Percentiles rank a stretch among this genome's conserved stretches.
These are phyloP conservation scores for Suhomyces sp. DNA, from an alignment of 805 yeast genomes.

Conservation along the genomic window DNA sequence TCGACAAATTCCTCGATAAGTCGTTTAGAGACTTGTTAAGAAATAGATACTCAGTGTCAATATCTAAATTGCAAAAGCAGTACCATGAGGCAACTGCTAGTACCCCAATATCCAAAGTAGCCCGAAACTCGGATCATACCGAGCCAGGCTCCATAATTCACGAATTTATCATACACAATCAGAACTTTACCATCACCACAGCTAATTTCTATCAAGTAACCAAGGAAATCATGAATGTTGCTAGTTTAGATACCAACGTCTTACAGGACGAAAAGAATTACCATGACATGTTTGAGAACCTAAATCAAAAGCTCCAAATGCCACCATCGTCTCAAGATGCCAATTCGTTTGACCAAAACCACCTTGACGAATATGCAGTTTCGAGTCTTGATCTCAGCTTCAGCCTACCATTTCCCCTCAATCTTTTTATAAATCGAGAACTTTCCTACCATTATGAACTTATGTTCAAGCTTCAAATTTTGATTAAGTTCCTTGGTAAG, in stretches of 20 bases:
- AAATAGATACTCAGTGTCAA: constrained; percentile 29
- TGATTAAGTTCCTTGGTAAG: constrained; percentile 60
- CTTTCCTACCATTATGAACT: constrained; percentile 76
- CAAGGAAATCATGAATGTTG: constrained; percentile 49
- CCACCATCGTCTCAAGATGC: constrained; percentile 5
- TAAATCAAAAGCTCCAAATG: constrained; percentile 26
- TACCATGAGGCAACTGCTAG: constrained; percentile 17
- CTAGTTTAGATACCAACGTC: constrained; percentile 35
- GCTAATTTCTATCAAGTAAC: constrained; percentile 44
- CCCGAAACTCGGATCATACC: background rate
- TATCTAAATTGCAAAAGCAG: constrained; percentile 23
- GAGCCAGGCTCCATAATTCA: constrained; percentile 45
- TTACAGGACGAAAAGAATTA: constrained; percentile 39
- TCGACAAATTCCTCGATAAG: constrained; percentile 50
- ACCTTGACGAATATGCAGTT: constrained; percentile 36
- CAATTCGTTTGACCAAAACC: constrained; percentile 9
- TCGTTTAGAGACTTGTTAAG: constrained; percentile 54
- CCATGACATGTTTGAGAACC: constrained; percentile 43
- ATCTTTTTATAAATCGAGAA: constrained; percentile 67
- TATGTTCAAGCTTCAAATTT: constrained; percentile 66
- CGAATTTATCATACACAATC: constrained; percentile 47
- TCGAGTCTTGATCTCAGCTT: constrained; percentile 55
- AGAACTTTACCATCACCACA: constrained; percentile 40
- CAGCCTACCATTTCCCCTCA: constrained; percentile 83
- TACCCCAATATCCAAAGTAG: background rate